Percentiles rank a stretch among this genome's conserved stretches.
These are phyloP conservation scores for California macrophylla DNA, from an alignment of 441 rosid species.

Conservation along the genomic window DNA sequence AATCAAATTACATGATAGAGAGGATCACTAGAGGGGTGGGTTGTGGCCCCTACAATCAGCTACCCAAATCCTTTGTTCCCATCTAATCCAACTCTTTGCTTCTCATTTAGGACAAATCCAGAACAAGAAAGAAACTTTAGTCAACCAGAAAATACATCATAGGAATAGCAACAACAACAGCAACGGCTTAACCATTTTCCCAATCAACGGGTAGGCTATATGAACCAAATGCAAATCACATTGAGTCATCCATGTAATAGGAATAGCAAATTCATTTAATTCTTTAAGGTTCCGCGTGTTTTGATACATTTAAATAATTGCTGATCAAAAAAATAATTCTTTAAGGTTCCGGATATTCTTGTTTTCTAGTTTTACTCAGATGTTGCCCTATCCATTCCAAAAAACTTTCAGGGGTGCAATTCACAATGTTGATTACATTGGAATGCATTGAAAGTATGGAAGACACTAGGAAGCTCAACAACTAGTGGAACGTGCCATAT, in stretches of 20 bases:
- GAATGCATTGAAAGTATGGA: constrained; percentile 9
- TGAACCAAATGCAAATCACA: too few relatives aligned
- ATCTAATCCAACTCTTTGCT: constrained; percentile 11
- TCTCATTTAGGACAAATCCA: constrained; percentile 26
- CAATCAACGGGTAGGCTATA: too few relatives aligned
- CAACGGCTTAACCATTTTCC: too few relatives aligned
- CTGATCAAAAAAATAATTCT: too few relatives aligned
- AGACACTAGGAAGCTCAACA: constrained; percentile 16
- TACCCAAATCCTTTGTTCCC: constrained; percentile 17
- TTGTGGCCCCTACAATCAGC: constrained; percentile 30
- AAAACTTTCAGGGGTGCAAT: neutral
- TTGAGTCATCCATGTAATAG: too few relatives aligned
- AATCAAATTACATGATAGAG: neutral
- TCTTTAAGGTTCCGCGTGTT: neutral
- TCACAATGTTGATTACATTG: neutral
- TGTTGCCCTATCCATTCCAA: too few relatives aligned
- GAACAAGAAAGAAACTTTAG: constrained; percentile 11
- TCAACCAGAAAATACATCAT: constrained; percentile 13
- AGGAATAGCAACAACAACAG: constrained; percentile 42
- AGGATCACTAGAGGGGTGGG: constrained; percentile 16
- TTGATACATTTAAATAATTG: too few relatives aligned
- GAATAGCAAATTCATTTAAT: constrained; percentile 13
- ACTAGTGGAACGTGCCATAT: constrained; percentile 8
- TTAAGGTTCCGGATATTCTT: neutral
- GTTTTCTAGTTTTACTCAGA: neutral